Evolutionary conservation across 768 basidiomycete genomes (phyloP), one percentile per base, ranked within the genome.

Genomic region (Leccinum fibrillosum): DNA sequence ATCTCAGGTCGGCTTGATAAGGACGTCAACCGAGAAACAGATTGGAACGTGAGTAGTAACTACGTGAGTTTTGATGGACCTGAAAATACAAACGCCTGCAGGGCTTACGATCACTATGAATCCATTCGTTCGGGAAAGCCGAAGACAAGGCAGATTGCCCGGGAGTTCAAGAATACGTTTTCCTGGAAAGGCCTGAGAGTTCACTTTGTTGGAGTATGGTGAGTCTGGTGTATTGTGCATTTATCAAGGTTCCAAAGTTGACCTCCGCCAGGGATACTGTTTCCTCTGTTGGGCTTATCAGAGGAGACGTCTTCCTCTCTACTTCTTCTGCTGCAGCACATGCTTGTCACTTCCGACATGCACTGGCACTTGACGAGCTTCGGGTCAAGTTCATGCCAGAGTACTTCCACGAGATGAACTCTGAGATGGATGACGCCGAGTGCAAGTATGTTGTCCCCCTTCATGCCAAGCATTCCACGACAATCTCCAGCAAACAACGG

Each of bases 351-450:
- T 85, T 88, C 69, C 78, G 87, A 17, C 87, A 89, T 49, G 86
- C 85, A 0, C 66, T 88, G 10, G 71, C 86, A 2, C 78, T 89
- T n/a, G 85, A 88, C 51, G 86, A 87, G 55, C 79, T 76, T 5
- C 78, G 85, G 2, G 75, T 81, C 53, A 85, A 84, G 68, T 86
- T 86, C 68, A 81, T 84, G 58, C 76, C 79, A 30, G 56, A 70
- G n/a, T 76, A 77, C 52, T 60, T 73, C 49, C 66, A 65, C 9
- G 69, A 75, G 62, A 64, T 63, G 62, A 74, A 66, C 35, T 54
- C 62, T 7, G 58, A 55, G 70, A 47, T 54, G 15, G n/a, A 61
- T 50, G 28, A 58, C 57, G 30, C 44, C 12, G 54, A 26, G 48
- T 64, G 52, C 49, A 64, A 64, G 35, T 64, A 58, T 21, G 25